phyloP scores from a whole-genome alignment of 2,329 filamentous ascomycete species.

The Botrytis fabae region DNA sequence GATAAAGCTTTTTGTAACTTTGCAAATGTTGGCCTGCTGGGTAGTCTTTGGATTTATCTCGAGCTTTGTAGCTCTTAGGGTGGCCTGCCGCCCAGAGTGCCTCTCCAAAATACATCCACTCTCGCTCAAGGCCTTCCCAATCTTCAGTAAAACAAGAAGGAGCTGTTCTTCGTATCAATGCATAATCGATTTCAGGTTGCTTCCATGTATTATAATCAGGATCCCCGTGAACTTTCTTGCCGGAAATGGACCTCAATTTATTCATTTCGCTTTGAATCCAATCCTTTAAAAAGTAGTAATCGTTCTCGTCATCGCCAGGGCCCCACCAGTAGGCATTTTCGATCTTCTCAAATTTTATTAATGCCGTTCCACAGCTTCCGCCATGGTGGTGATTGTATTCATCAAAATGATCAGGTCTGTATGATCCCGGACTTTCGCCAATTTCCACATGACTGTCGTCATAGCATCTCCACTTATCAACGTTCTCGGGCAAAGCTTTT shows the following conservation, averaged over 20 bases:
- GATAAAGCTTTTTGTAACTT: background rate
- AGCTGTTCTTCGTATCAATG: background rate
- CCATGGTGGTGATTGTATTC: background rate
- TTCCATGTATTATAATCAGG: conserved; percentile 10
- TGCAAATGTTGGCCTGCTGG: background rate
- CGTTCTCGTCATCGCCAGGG: background rate
- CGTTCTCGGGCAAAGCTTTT: background rate
- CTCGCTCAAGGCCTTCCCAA: background rate
- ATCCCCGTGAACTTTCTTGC: background rate
- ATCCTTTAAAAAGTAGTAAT: background rate
- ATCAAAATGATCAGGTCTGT: background rate
- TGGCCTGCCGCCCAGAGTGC: background rate
- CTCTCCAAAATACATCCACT: conserved; percentile 10
- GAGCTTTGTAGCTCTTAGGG: background rate
- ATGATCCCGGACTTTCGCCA: background rate
- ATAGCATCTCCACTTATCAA: conserved; percentile 8
- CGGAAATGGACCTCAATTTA: background rate
- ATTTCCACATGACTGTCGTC: too few relatives aligned
- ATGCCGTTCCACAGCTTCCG: conserved; percentile 6
- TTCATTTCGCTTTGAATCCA: background rate
- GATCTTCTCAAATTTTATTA: conserved; percentile 5
- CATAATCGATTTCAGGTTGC: background rate
- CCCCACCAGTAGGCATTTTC: conserved; percentile 13
- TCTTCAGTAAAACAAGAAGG: conserved; percentile 14
- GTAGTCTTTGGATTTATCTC: conserved; percentile 11